Evolutionary conservation across 441 rosid genomes (phyloP), one percentile per base, ranked within the genome.

Genomic region (Gossypium schwendimanii): DNA sequence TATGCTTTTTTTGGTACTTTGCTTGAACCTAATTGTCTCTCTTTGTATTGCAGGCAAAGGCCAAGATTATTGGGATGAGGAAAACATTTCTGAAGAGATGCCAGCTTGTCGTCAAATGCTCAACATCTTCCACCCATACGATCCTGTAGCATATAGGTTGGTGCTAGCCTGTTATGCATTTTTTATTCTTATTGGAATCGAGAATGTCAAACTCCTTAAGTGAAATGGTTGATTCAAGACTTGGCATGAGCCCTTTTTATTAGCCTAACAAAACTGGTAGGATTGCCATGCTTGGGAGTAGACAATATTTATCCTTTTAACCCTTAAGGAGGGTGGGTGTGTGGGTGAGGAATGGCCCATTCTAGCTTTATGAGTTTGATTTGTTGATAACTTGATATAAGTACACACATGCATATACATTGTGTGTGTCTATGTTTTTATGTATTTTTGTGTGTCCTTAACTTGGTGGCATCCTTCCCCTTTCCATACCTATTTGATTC

Each of bases 131-230:
- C 98, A 95, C 79, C 99, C 99, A 21, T 95, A 75, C 79, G 99
- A 96, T 81, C 99, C 99, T 59, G 99, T 95, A 79, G 99, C 99
- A 68, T 95, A 95, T 82, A 91, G 99, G 99, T 95, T 62, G 73
- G 82, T 52, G 21, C 17, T 63, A 10, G 50, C 54, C 44, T 33
- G 20, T 36, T 52, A 0, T n/a, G 52, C 24, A 23, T 52, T 71
- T 50, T 58, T 45, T 26, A 1, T 67, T 67, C 23, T 65, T 47
- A 15, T 50, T 28, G 24, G 44, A 26, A 14, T 6, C 10, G 71
- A 50, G 26, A 49, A 15, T 67, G 39, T 23, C 70, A 23, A 49
- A 15, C 15, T 67, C 36, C 8, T 49, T 26, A 15, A 64, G 20
- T 44, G 58, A 67, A 21, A 67, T n/a, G 12, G 23, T n/a, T 67